Conservation (phyloP, 1,284 basidiomycete genomes). For the Marasmius sp. region DNA sequence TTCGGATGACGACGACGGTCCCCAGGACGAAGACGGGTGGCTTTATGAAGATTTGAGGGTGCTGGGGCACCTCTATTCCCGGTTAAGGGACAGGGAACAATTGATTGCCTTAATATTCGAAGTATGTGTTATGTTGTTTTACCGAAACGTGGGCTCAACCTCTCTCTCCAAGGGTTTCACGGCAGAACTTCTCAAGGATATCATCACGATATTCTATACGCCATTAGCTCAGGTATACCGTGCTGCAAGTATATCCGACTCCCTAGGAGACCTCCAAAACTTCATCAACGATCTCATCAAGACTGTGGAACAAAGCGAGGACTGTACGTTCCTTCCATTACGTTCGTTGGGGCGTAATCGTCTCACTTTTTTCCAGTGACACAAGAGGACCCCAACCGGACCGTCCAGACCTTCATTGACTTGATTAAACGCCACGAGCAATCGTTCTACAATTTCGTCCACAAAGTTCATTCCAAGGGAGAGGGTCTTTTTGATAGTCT, state of each 20-base stretch:
- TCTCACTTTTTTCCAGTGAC: constrained; percentile 51
- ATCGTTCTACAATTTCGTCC: constrained; percentile 94
- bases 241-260: constrained; percentile 96
- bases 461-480: constrained; percentile 98
- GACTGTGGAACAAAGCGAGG: constrained; percentile 92
- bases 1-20: constrained; percentile 92
- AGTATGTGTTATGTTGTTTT: constrained; percentile 40
- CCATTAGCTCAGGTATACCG: constrained; percentile 98
- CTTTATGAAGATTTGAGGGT: constrained; percentile 88
- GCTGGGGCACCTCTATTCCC: constrained; percentile 74
- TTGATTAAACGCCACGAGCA: constrained; percentile 94
- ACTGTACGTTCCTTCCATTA: constrained; percentile 55
- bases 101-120: constrained; percentile 94
- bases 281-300: constrained; percentile 96
- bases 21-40: constrained; percentile 92
- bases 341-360: background rate
- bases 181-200: constrained; percentile 94
- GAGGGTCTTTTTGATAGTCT: constrained; percentile 91
- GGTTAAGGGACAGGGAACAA: constrained; percentile 89
- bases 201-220: constrained; percentile 98
- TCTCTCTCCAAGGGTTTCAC: constrained; percentile 76
- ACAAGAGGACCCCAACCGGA: constrained; percentile 81
- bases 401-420: constrained; percentile 93
- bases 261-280: constrained; percentile 86
- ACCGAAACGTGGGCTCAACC: constrained; percentile 1